Base-by-base conservation (phyloP, 345 rosid genomes). In the Lagerstroemia speciosa region DNA sequence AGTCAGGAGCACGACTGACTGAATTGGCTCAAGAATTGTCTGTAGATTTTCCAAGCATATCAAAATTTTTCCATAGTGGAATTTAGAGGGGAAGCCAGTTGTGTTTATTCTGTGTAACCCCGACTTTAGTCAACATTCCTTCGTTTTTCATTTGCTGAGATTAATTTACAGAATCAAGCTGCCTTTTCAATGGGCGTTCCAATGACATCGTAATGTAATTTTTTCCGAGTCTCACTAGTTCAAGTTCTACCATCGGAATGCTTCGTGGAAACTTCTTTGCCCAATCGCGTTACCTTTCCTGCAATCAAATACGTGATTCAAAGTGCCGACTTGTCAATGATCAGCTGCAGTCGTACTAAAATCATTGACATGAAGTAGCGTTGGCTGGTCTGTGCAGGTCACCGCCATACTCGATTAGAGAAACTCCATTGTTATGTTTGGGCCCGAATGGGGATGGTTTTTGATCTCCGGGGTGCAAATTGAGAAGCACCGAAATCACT, bases 101-200 rank as follows among this genome's bases (percentile, higher is more conserved):
- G 29, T 58, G 63, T 58, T 58, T 27, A 6, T 30, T 58, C 3
- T 9, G 30, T 26, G 31, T 55, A 8, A 55, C 22, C 9, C 61
- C 8, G 61, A 52, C 26, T 55, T 26, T 6, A 7, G 15, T 26
- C 1, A 55, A 55, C 61, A 26, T 55, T 55, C 61, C 61, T 55
- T 26, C 9, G 24, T 5, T 15, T 26, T 24, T 55, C 61, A 30
- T 24, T 24, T 55, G 61, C 26, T 24, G 61, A 55, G 31, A 55
- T 55, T 55, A 55, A 55, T 55, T 55, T 55, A 55, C 61, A 55
- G 61, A 55, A 55, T 55, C 61, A 26, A 55, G 8, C 61, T 55
- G 61, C 61, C 61, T 55, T 9, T 36, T 36, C 38, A 14, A 10
- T 43, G 17, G 48, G 48, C 17, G 17, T 43, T 36, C 38, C 38